Evolutionary conservation across 257 asterid genomes (phyloP).

Genomic region (Datura wrightii): DNA sequence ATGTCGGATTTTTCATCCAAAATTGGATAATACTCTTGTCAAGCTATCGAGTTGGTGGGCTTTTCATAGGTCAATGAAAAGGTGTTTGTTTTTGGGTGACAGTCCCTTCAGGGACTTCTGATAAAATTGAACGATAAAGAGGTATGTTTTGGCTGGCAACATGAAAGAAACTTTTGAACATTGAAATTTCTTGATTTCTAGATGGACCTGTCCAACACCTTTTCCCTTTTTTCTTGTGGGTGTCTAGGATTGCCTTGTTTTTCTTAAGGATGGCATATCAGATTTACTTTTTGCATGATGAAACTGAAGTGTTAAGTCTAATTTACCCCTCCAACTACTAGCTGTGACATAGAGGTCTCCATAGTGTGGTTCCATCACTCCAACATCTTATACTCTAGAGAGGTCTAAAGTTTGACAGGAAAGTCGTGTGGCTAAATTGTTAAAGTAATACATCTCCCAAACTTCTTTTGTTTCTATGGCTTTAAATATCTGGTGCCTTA

Average conservation of each 20-base stretch:
- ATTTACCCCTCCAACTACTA: neutral
- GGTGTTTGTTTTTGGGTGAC: neutral
- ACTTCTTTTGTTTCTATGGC: neutral
- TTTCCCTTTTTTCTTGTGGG: conserved; percentile 4
- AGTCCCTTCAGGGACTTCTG: neutral
- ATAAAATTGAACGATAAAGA: neutral
- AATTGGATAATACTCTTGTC: neutral
- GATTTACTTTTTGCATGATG: conserved; percentile 28
- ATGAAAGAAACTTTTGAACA: neutral
- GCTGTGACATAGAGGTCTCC: conserved; percentile 21
- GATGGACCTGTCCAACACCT: neutral
- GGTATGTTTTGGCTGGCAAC: neutral
- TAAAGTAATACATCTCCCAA: conserved; percentile 19
- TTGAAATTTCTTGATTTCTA: conserved; percentile 14
- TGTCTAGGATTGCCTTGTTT: conserved; percentile 16
- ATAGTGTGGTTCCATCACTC: conserved; percentile 18
- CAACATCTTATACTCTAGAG: conserved; percentile 5
- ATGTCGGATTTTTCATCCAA: neutral
- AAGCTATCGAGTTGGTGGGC: neutral
- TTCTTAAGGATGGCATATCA: neutral
- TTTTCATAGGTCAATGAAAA: neutral
- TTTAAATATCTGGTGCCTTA: neutral
- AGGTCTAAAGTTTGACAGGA: neutral
- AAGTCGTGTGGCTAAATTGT: neutral
- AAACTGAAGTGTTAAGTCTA: neutral